Conservation (phyloP, 2,329 filamentous ascomycete species). For the Paracoccidioides lutzii region DNA sequence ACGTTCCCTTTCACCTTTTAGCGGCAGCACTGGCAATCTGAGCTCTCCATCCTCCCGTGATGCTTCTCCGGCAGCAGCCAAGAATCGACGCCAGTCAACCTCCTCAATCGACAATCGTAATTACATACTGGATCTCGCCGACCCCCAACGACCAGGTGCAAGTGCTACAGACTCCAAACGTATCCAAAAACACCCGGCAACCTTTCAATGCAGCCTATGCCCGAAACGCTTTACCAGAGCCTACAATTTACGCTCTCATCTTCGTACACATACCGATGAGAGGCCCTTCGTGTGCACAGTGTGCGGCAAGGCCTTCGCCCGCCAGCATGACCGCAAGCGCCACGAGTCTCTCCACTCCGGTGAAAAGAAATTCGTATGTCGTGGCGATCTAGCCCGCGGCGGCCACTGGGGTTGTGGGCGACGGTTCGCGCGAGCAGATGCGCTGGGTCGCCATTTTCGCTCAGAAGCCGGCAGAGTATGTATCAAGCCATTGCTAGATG, state of each 20-base stretch:
- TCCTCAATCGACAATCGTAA: constrained; percentile 46
- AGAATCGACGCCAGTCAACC: constrained; percentile 32
- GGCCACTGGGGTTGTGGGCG: constrained; percentile 87
- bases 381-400: constrained; percentile 71
- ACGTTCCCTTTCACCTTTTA: constrained; percentile 34
- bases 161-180: constrained; percentile 54
- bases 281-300: constrained; percentile 94
- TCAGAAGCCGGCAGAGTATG: constrained; percentile 92
- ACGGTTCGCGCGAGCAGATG: constrained; percentile 88
- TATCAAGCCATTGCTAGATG: constrained; percentile 92
- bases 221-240: constrained; percentile 93
- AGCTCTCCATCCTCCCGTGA: constrained; percentile 34
- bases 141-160: constrained; percentile 66
- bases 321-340: constrained; percentile 92
- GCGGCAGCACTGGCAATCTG: constrained; percentile 18
- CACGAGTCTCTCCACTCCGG: constrained; percentile 93
- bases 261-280: constrained; percentile 94
- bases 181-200: constrained; percentile 95
- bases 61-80: constrained; percentile 28
- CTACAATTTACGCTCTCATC: constrained; percentile 89
- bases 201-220: constrained; percentile 86
- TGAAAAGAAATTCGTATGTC: constrained; percentile 98
- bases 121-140: constrained; percentile 81
- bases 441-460: constrained; percentile 83
- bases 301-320: constrained; percentile 91